Evolutionary conservation across 169 alveolate species (phyloP).

Genomic region (Blepharisma undulans): DNA sequence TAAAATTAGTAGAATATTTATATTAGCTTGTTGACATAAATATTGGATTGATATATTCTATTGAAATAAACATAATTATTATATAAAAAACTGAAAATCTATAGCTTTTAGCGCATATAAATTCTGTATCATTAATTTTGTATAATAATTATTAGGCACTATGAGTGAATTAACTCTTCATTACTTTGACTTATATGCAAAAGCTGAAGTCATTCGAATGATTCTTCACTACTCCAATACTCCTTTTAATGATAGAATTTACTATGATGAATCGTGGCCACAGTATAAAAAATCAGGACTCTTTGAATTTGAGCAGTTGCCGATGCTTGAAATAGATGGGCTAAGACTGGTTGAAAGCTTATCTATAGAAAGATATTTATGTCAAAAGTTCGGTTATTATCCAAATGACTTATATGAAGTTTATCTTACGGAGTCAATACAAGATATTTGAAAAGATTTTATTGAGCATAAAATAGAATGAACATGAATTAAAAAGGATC

Average conservation of each 20-base stretch:
- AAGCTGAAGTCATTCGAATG: slow-evolving; percentile 61
- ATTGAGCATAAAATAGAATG: neutral
- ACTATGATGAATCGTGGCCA: neutral
- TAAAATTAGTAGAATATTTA: no score
- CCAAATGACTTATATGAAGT: slow-evolving; percentile 3
- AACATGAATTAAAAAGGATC: neutral
- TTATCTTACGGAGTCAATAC: neutral
- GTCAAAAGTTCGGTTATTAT: slow-evolving; percentile 40
- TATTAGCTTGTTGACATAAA: neutral
- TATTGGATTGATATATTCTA: neutral
- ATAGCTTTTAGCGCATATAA: no score
- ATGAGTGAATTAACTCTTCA: slow-evolving; percentile 1
- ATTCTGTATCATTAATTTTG: neutral
- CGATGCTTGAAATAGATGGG: slow-evolving; percentile 39
- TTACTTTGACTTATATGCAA: slow-evolving; percentile 56
- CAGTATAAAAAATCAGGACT: neutral
- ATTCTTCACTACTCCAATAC: slow-evolving; percentile 31
- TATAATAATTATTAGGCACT: no score
- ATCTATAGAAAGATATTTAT: slow-evolving; percentile 41
- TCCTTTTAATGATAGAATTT: slow-evolving; percentile 44
- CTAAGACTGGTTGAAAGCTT: slow-evolving; percentile 13
- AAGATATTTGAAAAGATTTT: neutral
- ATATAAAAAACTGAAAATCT: no score
- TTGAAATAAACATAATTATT: no score
- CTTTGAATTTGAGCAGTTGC: neutral